Evolutionary conservation across 768 basidiomycete genomes (phyloP).

Genomic region (Boletales sp.): DNA sequence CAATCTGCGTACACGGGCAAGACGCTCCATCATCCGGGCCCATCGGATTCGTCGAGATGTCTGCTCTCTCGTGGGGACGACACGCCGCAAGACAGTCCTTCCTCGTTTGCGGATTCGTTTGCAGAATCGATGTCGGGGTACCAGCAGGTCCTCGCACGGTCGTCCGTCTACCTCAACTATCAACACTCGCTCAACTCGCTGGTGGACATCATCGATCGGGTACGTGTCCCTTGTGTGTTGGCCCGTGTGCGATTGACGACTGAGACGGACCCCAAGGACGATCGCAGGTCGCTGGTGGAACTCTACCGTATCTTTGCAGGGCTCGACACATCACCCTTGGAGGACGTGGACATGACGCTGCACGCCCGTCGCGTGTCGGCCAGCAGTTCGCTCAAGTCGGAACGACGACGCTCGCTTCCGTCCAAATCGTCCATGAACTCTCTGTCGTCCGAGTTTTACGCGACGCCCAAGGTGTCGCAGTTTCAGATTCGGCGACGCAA

Average conservation of each 20-base stretch:
- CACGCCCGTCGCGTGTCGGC: slow-evolving; percentile 28
- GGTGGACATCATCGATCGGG: slow-evolving; percentile 74
- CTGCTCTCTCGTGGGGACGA: slow-evolving; percentile 39
- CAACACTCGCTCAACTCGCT: slow-evolving; percentile 81
- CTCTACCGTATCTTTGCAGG: slow-evolving; percentile 62
- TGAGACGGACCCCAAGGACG: slow-evolving; percentile 49
- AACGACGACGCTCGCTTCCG: slow-evolving; percentile 71
- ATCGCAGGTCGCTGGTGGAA: slow-evolving; percentile 68
- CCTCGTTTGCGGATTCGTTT: slow-evolving; percentile 19
- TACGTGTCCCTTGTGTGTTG: slow-evolving; percentile 34
- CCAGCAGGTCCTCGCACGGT: slow-evolving; percentile 28
- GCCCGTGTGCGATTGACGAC: not conserved
- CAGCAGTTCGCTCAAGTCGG: slow-evolving; percentile 45
- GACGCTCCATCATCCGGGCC: slow-evolving; percentile 47
- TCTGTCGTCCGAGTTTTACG: slow-evolving; percentile 47
- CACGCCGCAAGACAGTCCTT: slow-evolving; percentile 15
- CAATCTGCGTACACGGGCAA: slow-evolving; percentile 48
- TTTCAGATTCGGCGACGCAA: slow-evolving; percentile 72
- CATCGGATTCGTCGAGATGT: slow-evolving; percentile 58
- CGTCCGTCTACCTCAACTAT: slow-evolving; percentile 68
- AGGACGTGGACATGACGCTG: slow-evolving; percentile 10
- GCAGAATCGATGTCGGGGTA: slow-evolving; percentile 16
- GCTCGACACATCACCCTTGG: slow-evolving; percentile 17
- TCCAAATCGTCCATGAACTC: slow-evolving; percentile 59
- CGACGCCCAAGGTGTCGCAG: slow-evolving; percentile 34